These are phyloP conservation scores for Zopfia rhizophila DNA, from an alignment of 2,329 filamentous ascomycete species.

Conservation along the genomic window DNA sequence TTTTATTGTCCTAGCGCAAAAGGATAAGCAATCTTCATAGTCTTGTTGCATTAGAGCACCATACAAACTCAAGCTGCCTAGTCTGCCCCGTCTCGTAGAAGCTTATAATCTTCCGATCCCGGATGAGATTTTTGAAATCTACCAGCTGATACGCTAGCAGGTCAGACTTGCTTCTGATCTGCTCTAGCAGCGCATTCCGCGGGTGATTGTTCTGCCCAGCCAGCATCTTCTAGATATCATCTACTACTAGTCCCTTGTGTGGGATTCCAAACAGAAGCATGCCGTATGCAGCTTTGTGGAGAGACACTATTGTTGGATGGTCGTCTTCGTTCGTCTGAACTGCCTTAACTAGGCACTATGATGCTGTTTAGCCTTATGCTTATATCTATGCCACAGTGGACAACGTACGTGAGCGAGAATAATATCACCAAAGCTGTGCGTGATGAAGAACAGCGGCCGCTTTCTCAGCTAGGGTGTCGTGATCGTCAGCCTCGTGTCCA, in stretches of 20 bases:
- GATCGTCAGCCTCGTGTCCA: slow-evolving; percentile 29
- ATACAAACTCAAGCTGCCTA: slow-evolving; percentile 28
- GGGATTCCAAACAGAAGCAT: slow-evolving; percentile 25
- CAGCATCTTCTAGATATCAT: slow-evolving; percentile 20
- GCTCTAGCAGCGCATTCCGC: slow-evolving; percentile 9
- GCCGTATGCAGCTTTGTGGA: slow-evolving; percentile 22
- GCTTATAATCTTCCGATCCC: slow-evolving; percentile 40
- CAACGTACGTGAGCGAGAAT: slow-evolving; percentile 36
- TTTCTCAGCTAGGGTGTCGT: slow-evolving; percentile 33
- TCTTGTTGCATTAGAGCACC: background rate
- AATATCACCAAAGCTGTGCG: slow-evolving; percentile 41
- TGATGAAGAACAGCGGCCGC: slow-evolving; percentile 23
- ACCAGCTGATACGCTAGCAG: slow-evolving; percentile 28
- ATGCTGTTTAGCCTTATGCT: slow-evolving; percentile 3
- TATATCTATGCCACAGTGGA: background rate
- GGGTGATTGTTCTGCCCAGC: slow-evolving; percentile 7
- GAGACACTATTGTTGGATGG: slow-evolving; percentile 7
- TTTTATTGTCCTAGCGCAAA: slow-evolving; percentile 9
- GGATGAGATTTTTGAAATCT: slow-evolving; percentile 40
- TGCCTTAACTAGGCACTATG: slow-evolving; percentile 17
- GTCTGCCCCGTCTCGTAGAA: slow-evolving; percentile 44
- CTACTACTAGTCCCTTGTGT: slow-evolving; percentile 19
- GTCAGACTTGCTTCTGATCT: slow-evolving; percentile 12
- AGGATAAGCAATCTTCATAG: slow-evolving; percentile 13
- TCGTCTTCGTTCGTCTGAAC: slow-evolving; percentile 8